Base-by-base conservation (phyloP, 1,139 yeast genomes). In the Groenewaldozyma sp. region DNA sequence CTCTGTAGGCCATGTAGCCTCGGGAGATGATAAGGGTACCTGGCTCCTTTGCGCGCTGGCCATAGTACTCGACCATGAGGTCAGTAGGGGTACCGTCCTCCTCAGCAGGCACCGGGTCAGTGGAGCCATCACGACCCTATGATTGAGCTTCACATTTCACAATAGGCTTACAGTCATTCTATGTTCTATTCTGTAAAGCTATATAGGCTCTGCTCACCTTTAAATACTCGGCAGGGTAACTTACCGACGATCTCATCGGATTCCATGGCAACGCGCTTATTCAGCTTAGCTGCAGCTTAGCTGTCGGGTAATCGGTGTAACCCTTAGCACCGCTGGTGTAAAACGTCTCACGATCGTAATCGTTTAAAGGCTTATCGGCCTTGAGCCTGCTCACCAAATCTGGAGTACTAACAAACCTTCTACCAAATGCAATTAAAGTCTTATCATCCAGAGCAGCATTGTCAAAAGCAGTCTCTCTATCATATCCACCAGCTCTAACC, bases 61-160 rank as follows among this genome's bases (percentile, higher is more conserved):
- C 47, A 67, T 64, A 78, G 55, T 78, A 75, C 42, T 68, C 61
- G 9, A 59, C 56, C 47, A 67, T 64, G 24, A 71, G 55, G 38
- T 74, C 73, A 2, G 70, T 65, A 9, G 80, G 76, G 19, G 65
- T 62, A 36, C 48, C 49, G 38, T 50, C 48, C 5, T 49, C 45
- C 6, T 43, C 42, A 16, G 59, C 24, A 71, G 56, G 40, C 55
- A 56, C 46, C 81, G 64, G 11, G 82, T 74, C 42, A 74, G 63
- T 16, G 83, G 82, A 6, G 80, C 70, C 52, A 64, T 56, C 1
- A 62, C 75, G 9, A 76, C 51, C 44, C 78, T 62, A 51, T 74
- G 65, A 24, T 54, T 32, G 21, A 59, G 50, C 42, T 34, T 40
- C 14, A 46, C 27, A 7, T 34, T 28, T 20, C 60, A n/a, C n/a